phyloP scores from a whole-genome alignment of 192 early-diverging fungal species.

The Coemansia biformis region DNA sequence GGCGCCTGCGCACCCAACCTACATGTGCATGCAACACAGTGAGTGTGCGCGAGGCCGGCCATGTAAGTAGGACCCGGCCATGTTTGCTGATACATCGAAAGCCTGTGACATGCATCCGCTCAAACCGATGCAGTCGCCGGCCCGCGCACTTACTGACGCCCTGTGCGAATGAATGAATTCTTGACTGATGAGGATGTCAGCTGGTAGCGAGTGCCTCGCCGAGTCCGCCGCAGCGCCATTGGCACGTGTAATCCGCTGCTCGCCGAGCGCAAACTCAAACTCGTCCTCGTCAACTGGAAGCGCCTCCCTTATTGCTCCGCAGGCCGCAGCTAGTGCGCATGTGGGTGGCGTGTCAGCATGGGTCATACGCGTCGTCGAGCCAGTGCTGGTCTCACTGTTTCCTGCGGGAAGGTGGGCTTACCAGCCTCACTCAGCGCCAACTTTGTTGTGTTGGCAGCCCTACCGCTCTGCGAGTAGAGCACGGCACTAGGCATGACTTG shows the following conservation, averaged over 20 bases:
- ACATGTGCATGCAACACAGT: background rate
- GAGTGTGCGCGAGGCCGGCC: no score
- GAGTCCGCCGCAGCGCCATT: no score
- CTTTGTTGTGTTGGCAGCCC: slow-evolving; percentile 2
- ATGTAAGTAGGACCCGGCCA: no score
- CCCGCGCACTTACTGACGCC: slow-evolving; percentile 2
- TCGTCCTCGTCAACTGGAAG: slow-evolving; percentile 3
- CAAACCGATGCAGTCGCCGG: background rate
- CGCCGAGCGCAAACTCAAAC: slow-evolving; percentile 6
- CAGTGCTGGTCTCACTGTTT: no score
- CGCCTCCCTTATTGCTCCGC: background rate
- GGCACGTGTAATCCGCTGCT: background rate
- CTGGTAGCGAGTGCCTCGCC: background rate
- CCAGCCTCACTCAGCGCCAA: slow-evolving; percentile 8
- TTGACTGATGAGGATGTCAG: background rate
- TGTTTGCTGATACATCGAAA: no score
- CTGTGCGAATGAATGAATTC: slow-evolving; percentile 1
- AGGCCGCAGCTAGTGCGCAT: slow-evolving; percentile 1
- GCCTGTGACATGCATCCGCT: no score
- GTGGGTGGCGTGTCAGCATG: background rate
- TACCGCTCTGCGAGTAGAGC: slow-evolving; percentile 6
- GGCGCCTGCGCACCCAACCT: slow-evolving; percentile 39
- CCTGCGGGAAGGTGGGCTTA: no score
- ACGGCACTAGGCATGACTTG: slow-evolving; percentile 9
- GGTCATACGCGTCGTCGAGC: no score